phyloP scores from a whole-genome alignment of 441 rosid species.

The Mallotus repandus region DNA sequence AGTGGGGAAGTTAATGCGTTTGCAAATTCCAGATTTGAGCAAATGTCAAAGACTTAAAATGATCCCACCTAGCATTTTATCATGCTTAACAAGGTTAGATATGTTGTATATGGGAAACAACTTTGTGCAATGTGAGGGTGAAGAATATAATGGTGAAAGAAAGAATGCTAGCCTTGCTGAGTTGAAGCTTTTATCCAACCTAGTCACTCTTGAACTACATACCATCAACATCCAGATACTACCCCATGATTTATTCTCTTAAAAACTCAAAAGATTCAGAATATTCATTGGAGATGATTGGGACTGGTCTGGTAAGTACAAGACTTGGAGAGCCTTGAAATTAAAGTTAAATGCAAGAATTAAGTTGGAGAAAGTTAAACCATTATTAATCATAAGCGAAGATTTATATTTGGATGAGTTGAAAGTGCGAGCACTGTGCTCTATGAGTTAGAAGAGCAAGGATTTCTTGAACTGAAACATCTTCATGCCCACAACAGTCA shows the following conservation, averaged over 20 bases:
- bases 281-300: constrained; percentile 14
- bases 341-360: constrained; percentile 1
- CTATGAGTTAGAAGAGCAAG: constrained; percentile 12
- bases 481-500: constrained; percentile 11
- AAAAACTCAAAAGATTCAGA: neutral
- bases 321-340: constrained; percentile 12
- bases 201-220: constrained; percentile 21
- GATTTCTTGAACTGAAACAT: constrained; percentile 20
- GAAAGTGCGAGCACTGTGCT: constrained; percentile 6
- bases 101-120: constrained; percentile 6
- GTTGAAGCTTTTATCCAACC: neutral
- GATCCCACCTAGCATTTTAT: constrained; percentile 13
- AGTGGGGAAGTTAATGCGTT: neutral
- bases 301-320: constrained; percentile 3
- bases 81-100: constrained; percentile 16
- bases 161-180: constrained; percentile 17
- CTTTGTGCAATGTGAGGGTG: constrained; percentile 8
- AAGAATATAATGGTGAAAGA: neutral
- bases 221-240: constrained; percentile 10
- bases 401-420: constrained; percentile 9
- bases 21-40: constrained; percentile 11
- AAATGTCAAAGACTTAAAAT: neutral
- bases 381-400: constrained; percentile 5
- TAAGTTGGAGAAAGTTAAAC: neutral
- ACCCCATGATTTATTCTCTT: constrained; percentile 14